Base-by-base conservation (phyloP, 106 monocot species). In the Apostasia ramifera region DNA sequence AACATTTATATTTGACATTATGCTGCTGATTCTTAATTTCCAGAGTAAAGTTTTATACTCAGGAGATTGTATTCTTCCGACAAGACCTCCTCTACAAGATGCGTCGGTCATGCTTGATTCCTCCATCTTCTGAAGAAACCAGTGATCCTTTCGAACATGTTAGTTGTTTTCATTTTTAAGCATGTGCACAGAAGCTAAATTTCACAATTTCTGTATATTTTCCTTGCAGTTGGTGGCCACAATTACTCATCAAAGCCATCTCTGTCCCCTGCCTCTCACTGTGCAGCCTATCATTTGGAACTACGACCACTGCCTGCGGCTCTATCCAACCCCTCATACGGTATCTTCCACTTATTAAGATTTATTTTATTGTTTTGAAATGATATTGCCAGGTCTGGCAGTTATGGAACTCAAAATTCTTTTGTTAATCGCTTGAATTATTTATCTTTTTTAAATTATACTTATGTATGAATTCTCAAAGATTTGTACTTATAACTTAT, bases 211-310 rank as follows among this genome's bases (percentile, higher is more conserved):
- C 45, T 12, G 7, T 2, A 56, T 8, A 64, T 48, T 47, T 63
- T 66, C 10, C 38, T 67, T 79, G 71, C 98, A 98, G 98, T 89
- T 98, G 69, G 98, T 98, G 51, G 87, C 93, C 0, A 98, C 98
- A 39, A 98, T 98, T 44, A 98, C 90, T 56, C 98, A 98, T 76
- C 98, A 98, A 70, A 93, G 98, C 73, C 98, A 98, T 81, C 93
- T 98, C 63, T 98, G 98, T 54, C 98, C 98, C 1, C 72, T 98
- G 77, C 90, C 98, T 57, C 82, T 98, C 3, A 93, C 98, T 0
- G 85, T 93, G 45, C 86, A 98, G 74, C 90, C 98, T 15, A 90
- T 98, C 57, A 90, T 98, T 50, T 98, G 98, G 98, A 98, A 88
- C 77, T 98, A 98, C 69, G 98, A 98, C 65, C 98, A 98, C 73